Evolutionary conservation across 139 green algal genomes (phyloP), one percentile per base, ranked within the genome.

Genomic region (Chlamydomonas urium): DNA sequence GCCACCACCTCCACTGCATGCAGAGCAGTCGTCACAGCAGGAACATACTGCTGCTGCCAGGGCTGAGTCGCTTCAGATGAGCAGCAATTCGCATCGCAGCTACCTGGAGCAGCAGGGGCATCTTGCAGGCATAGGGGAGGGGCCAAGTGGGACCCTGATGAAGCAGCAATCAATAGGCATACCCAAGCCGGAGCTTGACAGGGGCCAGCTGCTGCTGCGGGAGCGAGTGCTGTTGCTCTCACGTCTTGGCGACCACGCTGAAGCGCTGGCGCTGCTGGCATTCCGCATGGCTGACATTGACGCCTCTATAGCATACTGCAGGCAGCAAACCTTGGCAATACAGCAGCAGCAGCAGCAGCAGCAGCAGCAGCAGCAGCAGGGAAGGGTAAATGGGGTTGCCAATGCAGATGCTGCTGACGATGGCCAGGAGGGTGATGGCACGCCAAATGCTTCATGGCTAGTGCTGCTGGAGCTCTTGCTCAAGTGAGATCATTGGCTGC

Each of bases 401-500:
- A 53, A 53, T 17, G 17, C 42, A n/a, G 42, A 17, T 53, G 56
- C 56, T 63, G 6, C 21, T 34, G 56, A 29, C 21, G 56, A 8
- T 17, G 56, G 10, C 19, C 10, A 26, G 24, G 56, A 29, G 8
- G 56, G 24, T 32, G 26, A 17, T 63, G 56, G 56, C 24, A 17
- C 10, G 10, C 10, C 10, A 8, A 47, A 14, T 10, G 14, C 32
- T n/a, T 45, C 61, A 24, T 80, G 79, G 56, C 73, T 92, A 28
- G 33, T 75, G 50, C 79, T 91, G 65, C 61, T 92, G 73, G 79
- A 88, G 36, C 78, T 92, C 42, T 77, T 94, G 66, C 81, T 95
- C 35, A 77, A 75, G 45, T 87, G 31, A 14, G 69, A 5, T 28
- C 26, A 24, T 1, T 29, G 37, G 36, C 47, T 10, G 47, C 33